phyloP scores from a whole-genome alignment of 1,284 basidiomycete genomes.

The Puccinia polysora region DNA sequence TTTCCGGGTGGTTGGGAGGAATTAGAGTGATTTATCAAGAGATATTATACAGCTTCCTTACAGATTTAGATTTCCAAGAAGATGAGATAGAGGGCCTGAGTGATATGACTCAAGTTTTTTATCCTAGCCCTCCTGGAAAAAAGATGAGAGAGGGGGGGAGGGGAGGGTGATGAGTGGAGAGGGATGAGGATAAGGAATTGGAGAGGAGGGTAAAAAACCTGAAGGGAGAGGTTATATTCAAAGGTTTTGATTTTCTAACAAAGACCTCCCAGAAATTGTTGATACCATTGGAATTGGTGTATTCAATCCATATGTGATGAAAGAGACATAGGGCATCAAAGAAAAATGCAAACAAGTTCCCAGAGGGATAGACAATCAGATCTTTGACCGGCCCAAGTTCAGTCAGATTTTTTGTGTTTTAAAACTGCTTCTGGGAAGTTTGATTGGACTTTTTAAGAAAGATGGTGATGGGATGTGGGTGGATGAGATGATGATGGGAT shows the following conservation, averaged over 20 bases:
- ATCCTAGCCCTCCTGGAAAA: conserved; percentile 64
- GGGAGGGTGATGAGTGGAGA: conserved; percentile 21
- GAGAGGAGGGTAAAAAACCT: conserved; percentile 60
- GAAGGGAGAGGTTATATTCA: conserved; percentile 59
- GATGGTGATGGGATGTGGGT: too few species aligned
- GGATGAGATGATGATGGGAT: too few species aligned
- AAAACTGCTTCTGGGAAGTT: too few species aligned
- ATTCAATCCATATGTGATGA: conserved; percentile 61
- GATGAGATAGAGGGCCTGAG: conserved; percentile 80
- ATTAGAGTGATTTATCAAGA: conserved; percentile 58
- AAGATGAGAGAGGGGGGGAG: too few species aligned
- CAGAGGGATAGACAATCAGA: conserved; percentile 80
- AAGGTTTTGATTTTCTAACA: conserved; percentile 27
- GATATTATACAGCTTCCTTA: conserved; percentile 83
- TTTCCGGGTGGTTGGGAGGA: not conserved
- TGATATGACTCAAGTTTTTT: conserved; percentile 74
- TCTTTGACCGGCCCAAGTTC: conserved; percentile 80
- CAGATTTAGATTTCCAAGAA: conserved; percentile 87
- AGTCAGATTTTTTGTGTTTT: too few species aligned
- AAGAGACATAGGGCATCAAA: conserved; percentile 63
- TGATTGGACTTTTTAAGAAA: too few species aligned
- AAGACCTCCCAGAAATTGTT: conserved; percentile 4
- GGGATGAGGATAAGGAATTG: not conserved
- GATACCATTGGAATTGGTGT: conserved; percentile 45
- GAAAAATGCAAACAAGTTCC: conserved; percentile 86